Conservation (phyloP, 768 basidiomycete species). For the Psilocybe tampanensis region DNA sequence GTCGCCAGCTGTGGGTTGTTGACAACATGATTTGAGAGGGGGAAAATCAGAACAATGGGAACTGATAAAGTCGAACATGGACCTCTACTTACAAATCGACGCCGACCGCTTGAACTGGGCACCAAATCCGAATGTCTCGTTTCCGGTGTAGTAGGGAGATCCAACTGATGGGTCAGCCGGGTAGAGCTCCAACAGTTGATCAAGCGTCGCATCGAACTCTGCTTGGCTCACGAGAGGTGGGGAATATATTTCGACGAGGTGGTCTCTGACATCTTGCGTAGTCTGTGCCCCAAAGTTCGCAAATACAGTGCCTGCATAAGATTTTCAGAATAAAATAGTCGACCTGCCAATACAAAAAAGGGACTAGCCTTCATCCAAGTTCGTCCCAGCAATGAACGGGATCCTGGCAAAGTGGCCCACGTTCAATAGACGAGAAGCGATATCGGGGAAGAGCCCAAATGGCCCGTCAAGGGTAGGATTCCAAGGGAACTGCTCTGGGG, state of each 20-base stretch:
- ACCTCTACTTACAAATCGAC: constrained; percentile 24
- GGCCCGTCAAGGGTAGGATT: constrained; percentile 44
- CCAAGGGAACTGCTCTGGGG: constrained; percentile 28
- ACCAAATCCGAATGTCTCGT: constrained; percentile 44
- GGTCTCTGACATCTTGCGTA: constrained; percentile 24
- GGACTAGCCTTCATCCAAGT: constrained; percentile 45
- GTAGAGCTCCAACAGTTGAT: constrained; percentile 38
- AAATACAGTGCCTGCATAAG: constrained; percentile 36
- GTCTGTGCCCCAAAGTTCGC: constrained; percentile 26
- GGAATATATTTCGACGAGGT: constrained; percentile 27
- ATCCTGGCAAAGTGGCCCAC: constrained; percentile 32
- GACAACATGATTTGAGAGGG: not conserved
- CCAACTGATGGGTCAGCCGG: constrained; percentile 44
- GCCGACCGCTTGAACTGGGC: constrained; percentile 34
- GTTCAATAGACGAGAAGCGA: constrained; percentile 34
- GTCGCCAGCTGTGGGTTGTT: constrained; percentile 35
- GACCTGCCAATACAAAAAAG: too few relatives aligned
- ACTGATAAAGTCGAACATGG: too few relatives aligned
- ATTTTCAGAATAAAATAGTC: not conserved
- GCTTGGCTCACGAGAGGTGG: constrained; percentile 28
- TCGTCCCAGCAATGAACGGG: constrained; percentile 48
- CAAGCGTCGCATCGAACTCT: constrained; percentile 21
- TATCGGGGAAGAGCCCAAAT: constrained; percentile 39
- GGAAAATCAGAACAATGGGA: too few relatives aligned
- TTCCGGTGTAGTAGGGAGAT: constrained; percentile 48